Base-by-base conservation (phyloP, 345 rosid genomes). In the Citrus reticulata region DNA sequence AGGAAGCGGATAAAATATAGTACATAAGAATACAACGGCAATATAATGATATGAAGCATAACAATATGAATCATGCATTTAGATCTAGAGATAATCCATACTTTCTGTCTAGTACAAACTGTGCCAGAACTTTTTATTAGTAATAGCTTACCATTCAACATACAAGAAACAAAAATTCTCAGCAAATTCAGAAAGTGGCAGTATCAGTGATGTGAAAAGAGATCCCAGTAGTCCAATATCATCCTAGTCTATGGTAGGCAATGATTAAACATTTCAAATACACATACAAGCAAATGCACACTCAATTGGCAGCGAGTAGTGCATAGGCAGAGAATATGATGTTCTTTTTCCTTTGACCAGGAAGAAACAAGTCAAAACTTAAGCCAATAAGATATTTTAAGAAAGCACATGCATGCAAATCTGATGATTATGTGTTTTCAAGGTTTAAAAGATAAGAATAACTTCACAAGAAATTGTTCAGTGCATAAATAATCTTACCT, bases 401-500 rank as follows among this genome's bases (percentile, higher is more conserved):
- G 37, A 63, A 30, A 63, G 20, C 22, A 29, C 6, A 60, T 25
- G 19, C 25, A 25, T 5, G 7, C 37, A 63, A 30, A 22, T 63
- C 6, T 63, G 46, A 66, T 66, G 24, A 39, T 22, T 11, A 9
- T 51, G 10, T 11, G 17, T 35, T 20, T 65, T 3, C 7, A 64
- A 64, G 9, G 30, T 40, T 30, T 27, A 20, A 29, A 1, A 70
- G 7, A 29, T 22, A 55, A 74, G 3, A n/a, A 27, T 34, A 11
- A 6, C 72, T 11, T 7, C 6, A 27, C 1, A 22, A 24, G 61
- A 39, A 66, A n/a, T 42, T 64, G 6, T 4, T 27, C 20, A n/a
- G 49, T 2, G 49, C 29, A 59, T 30, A 54, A 19, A 64, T 57
- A 79, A 25, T 42, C 39, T 40, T 85, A 92, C 99, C 99, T 88